Evolutionary conservation across 495 filamentous ascomycete species (phyloP).

Genomic region (Hypoxylon fuscum): DNA sequence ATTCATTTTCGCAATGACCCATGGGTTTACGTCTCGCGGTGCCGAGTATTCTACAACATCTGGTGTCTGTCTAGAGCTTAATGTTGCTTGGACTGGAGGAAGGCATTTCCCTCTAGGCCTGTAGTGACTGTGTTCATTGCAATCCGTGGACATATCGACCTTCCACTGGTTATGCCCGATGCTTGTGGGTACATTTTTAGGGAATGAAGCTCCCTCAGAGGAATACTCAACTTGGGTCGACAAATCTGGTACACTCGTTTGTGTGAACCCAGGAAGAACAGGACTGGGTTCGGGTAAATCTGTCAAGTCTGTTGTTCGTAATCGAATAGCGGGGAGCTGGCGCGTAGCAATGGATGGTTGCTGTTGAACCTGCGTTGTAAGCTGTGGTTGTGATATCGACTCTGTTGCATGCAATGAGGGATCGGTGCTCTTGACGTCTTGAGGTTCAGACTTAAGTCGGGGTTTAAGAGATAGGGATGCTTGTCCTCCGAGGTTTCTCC

Average conservation of each 20-base stretch:
- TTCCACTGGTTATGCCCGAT: slow-evolving; percentile 39
- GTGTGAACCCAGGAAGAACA: slow-evolving; percentile 1
- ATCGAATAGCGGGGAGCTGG: background rate
- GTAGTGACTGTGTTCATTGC: slow-evolving; percentile 39
- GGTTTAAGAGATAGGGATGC: background rate
- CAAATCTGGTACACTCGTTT: slow-evolving; percentile 10
- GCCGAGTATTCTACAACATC: slow-evolving; percentile 22
- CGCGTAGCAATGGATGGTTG: background rate
- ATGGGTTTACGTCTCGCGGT: slow-evolving; percentile 61
- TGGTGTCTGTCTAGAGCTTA: slow-evolving; percentile 15
- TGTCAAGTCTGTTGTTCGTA: background rate
- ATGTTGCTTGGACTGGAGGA: slow-evolving; percentile 6
- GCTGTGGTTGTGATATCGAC: background rate
- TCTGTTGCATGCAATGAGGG: background rate
- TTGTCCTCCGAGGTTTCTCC: background rate
- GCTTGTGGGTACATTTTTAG: slow-evolving; percentile 7
- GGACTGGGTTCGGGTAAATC: background rate
- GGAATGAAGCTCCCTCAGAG: background rate
- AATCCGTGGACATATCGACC: slow-evolving; percentile 50
- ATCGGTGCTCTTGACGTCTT: background rate
- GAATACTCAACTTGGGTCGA: background rate
- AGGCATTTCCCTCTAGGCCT: slow-evolving; percentile 12
- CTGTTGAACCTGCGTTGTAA: background rate
- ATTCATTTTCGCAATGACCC: slow-evolving; percentile 68
- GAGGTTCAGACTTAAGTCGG: slow-evolving; percentile 1